Base-by-base conservation (phyloP, 208 protist species). In the Wallacemonas sp. region DNA sequence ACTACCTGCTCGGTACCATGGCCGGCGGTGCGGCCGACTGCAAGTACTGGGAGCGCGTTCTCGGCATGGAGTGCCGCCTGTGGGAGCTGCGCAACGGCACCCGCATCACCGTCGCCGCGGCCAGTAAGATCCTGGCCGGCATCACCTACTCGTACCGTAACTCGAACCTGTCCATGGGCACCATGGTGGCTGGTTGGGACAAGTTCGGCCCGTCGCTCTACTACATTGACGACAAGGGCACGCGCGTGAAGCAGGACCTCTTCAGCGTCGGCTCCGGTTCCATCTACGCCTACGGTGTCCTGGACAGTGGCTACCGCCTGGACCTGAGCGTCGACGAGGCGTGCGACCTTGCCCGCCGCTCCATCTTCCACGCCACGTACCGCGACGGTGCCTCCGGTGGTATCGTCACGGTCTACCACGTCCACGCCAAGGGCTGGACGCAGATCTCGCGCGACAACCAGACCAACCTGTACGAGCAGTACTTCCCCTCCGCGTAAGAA, bases 11-110 rank as follows among this genome's bases (percentile, higher is more conserved):
- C 8, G 99, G 99, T 45, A 99, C 99, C 10, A 99, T 99, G 98
- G 99, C 99, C 49, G 97, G 98, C 65, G 99, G 99, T 86, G 99
- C 99, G 28, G 99, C 99, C 2, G 99, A 99, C 81, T 99, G 99
- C 87, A 85, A 97, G 63, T 99, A 97, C 87, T 99, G 99, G 99
- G 95, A 99, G 76, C 86, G 99, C 36, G 91, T 99, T 32, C 89
- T 99, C 5, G 95, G 95, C 18, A 87, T 93, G 77, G 87, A 97
- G 70, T 99, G 97, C 79, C 87, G 97, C 48, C 83, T 97, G 25
- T 97, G 88, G 86, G 89, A 96, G 80, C 74, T 97, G 46, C 87
- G 98, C 74, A 99, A 99, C 74, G 97, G 97, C 70, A 83, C 90
- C 61, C 81, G 97, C 45, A 99, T 99, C 71, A 98, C 98, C 23